Conservation (phyloP, 1,284 basidiomycete genomes). For the Apiotrichum laibachii region DNA sequence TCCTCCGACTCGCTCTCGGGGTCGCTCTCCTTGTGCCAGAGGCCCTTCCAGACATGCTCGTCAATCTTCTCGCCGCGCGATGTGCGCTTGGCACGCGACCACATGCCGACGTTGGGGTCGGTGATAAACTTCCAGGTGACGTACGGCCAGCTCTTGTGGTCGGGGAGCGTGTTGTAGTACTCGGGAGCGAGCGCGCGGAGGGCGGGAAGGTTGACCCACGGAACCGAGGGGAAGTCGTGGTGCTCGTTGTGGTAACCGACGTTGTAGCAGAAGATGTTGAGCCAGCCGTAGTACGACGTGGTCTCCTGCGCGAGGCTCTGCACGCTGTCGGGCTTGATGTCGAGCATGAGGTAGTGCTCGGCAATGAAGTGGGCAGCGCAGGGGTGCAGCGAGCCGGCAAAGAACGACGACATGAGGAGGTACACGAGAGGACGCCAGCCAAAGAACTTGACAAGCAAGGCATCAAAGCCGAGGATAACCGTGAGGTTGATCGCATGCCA, state of each 20-base stretch:
- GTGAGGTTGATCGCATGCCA: conserved; percentile 83
- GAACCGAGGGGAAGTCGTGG: conserved; percentile 94
- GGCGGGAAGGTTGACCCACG: conserved; percentile 90
- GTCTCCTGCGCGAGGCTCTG: conserved; percentile 71
- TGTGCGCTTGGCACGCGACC: conserved; percentile 54
- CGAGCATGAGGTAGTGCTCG: conserved; percentile 89
- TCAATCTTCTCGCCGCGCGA: conserved; percentile 41
- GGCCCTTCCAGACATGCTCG: conserved; percentile 37
- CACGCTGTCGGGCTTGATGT: conserved; percentile 24
- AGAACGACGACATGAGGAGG: conserved; percentile 82
- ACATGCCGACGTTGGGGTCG: conserved; percentile 73
- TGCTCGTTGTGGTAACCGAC: conserved; percentile 99
- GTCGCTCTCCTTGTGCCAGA: conserved; percentile 10
- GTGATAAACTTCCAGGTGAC: conserved; percentile 92
- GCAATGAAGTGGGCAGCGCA: conserved; percentile 97
- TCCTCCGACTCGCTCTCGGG: conserved; percentile 16
- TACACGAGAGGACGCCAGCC: conserved; percentile 74
- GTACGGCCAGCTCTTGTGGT: conserved; percentile 90
- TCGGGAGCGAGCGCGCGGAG: conserved; percentile 82
- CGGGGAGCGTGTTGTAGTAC: conserved; percentile 84
- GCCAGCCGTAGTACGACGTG: conserved; percentile 90
- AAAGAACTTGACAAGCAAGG: conserved; percentile 61
- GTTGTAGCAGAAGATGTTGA: conserved; percentile 93
- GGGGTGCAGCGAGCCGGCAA: conserved; percentile 92
- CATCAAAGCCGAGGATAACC: conserved; percentile 71